These are phyloP conservation scores for Trichophyton mentagrophytes DNA, from an alignment of 2,329 filamentous ascomycete genomes.

Conservation along the genomic window DNA sequence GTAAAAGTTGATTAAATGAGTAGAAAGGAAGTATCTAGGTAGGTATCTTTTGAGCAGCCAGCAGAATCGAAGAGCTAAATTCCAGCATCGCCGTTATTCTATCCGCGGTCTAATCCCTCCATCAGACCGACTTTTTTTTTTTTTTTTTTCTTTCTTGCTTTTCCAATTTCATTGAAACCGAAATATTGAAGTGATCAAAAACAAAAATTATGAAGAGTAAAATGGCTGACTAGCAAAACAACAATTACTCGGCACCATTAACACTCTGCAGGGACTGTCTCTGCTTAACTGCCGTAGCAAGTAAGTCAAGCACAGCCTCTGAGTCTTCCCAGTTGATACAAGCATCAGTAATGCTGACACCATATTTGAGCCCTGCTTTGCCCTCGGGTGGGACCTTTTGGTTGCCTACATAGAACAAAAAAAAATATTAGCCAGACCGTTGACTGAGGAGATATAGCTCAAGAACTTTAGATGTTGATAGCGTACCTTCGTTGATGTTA, in stretches of 20 bases:
- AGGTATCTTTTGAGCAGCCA: not conserved
- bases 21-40: not conserved
- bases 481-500: slow-evolving; percentile 72
- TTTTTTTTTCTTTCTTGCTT: not conserved
- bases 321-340: slow-evolving; percentile 95
- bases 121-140: not conserved
- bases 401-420: slow-evolving; percentile 30
- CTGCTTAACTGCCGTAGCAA: slow-evolving; percentile 69
- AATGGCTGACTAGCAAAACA: too few species aligned
- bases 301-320: slow-evolving; percentile 57
- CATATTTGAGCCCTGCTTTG: slow-evolving; percentile 64
- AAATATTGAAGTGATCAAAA: not conserved
- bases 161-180: too few species aligned
- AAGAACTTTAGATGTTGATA: not conserved
- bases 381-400: slow-evolving; percentile 81
- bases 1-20: too few species aligned
- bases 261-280: slow-evolving; percentile 41
- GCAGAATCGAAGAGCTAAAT: not conserved
- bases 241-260: not conserved
- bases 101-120: not conserved
- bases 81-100: not conserved
- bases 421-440: not conserved
- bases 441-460: not conserved
- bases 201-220: not conserved
- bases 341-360: slow-evolving; percentile 89